A percentile compares a stretch with the other conserved stretches of the same genome.
Conservation (phyloP, 805 yeast species). For the Cyberlindnera misumaiensis region DNA sequence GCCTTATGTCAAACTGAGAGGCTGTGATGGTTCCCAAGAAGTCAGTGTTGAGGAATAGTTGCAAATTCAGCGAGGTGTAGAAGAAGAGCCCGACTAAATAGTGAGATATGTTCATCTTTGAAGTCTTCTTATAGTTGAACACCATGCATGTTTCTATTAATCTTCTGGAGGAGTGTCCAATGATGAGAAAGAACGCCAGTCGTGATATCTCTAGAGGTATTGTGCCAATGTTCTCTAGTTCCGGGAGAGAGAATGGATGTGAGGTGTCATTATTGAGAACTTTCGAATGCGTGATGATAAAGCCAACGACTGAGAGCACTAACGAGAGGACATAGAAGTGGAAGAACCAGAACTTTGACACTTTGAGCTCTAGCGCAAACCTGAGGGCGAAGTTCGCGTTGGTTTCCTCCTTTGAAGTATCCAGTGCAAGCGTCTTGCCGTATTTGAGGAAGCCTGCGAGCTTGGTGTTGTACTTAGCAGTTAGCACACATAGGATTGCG, state of each 20-base stretch:
- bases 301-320: conserved; percentile 22
- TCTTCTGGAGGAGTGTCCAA: conserved; percentile 52
- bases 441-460: conserved; percentile 34
- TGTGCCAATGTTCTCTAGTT: conserved; percentile 6
- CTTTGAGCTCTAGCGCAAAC: conserved; percentile 31
- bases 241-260: conserved; percentile 3
- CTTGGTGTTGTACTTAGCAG: conserved; percentile 26
- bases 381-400: conserved; percentile 4
- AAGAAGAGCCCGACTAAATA: conserved; percentile 59
- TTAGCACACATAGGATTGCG: conserved; percentile 18
- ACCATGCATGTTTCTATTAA: conserved; percentile 46
- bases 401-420: conserved; percentile 3
- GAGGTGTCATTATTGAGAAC: not conserved
- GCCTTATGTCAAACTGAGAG: conserved; percentile 3
- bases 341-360: conserved; percentile 56
- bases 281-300: conserved; percentile 11
- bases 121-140: conserved; percentile 36
- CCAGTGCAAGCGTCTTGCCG: conserved; percentile 34
- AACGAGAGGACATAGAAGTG: conserved; percentile 54
- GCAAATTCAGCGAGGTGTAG: conserved; percentile 42
- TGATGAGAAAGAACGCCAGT: conserved; percentile 19
- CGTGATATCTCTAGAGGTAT: conserved; percentile 20
- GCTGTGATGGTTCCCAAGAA: conserved; percentile 8
- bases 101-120: conserved; percentile 61
- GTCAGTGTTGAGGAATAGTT: conserved; percentile 25